A percentile compares a stretch with the other conserved stretches of the same genome.
Evolutionary conservation across 352 stramenopile genomes (phyloP).

Genomic region (Pythium insidiosum): DNA sequence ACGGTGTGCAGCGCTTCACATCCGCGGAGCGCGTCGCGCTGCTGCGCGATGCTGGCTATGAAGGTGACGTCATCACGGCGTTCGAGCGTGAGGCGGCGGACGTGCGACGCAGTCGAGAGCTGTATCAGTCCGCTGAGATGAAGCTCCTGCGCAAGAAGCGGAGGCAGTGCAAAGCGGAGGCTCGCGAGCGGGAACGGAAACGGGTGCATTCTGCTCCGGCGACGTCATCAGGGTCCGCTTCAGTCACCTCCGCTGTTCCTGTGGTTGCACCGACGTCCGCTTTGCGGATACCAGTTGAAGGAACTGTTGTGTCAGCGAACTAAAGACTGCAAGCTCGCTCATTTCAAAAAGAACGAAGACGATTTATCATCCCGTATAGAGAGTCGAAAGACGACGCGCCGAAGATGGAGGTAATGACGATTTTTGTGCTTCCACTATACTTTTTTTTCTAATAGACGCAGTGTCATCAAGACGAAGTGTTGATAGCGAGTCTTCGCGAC

Average conservation of each 20-base stretch:
- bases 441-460: no score
- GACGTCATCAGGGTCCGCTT: neutral
- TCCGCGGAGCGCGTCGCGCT: slow-evolving; percentile 8
- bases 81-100: slow-evolving; percentile 9
- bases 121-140: slow-evolving; percentile 15
- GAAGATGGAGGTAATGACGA: no score
- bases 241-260: neutral
- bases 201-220: neutral
- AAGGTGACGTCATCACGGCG: slow-evolving; percentile 1
- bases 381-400: no score
- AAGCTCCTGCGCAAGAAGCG: slow-evolving; percentile 14
- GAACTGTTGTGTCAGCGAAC: no score
- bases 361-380: no score
- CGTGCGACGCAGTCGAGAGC: slow-evolving; percentile 10
- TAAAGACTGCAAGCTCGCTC: no score
- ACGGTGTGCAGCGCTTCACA: slow-evolving; percentile 16
- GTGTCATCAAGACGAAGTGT: no score
- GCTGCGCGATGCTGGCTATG: slow-evolving; percentile 10
- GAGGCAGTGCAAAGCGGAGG: slow-evolving; percentile 9
- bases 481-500: no score
- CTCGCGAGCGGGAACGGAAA: neutral
- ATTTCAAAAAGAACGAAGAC: no score
- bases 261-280: no score
- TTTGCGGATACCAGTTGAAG: no score
- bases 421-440: no score